Base-by-base conservation (phyloP, 257 asterid species). In the Cruciata laevipes region DNA sequence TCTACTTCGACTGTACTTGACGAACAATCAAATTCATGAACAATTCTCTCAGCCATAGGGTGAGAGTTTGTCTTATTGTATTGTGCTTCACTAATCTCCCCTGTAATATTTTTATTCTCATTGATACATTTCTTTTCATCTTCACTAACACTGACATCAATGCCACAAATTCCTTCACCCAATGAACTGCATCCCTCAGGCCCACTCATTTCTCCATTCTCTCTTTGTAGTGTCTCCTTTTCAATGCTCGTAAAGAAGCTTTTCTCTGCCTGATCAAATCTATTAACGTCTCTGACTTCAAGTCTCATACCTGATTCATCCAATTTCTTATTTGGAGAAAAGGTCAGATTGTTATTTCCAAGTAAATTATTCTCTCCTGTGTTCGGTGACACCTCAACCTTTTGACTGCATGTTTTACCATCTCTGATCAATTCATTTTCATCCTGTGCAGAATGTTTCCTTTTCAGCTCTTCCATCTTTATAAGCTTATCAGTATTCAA, bases 361-460 rank as follows among this genome's bases (percentile, higher is more conserved):
- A 56, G 70, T 27, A 38, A 32, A 61, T 56, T 40, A 61, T 56
- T 78, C 52, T 78, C 68, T 77, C 69, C 85, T 70, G 67, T 65
- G n/a, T 60, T 38, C 63, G 52, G 37, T 70, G 80, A 66, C 67
- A 71, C 71, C 58, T 58, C 77, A 37, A 67, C 53, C 73, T 7
- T 75, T 35, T 61, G 76, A 59, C 61, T 33, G 24, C 51, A 32
- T 42, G 16, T 68, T 61, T 59, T 57, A n/a, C 61, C 52, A 63
- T 73, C 74, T 63, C 79, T 66, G 23, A 47, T 17, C 55, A 47
- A 17, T 76, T 93, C 95, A 71, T 2, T 63, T 64, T 74, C 37
- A 79, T 90, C 96, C 77, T 90, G 96, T 12, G 66, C 69, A 55
- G 81, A 71, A 56, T 90, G 96, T 71, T 30, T 33, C 76, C 61